Conservation (phyloP, 1,139 yeast species). For the Candida tetrigidarum region DNA sequence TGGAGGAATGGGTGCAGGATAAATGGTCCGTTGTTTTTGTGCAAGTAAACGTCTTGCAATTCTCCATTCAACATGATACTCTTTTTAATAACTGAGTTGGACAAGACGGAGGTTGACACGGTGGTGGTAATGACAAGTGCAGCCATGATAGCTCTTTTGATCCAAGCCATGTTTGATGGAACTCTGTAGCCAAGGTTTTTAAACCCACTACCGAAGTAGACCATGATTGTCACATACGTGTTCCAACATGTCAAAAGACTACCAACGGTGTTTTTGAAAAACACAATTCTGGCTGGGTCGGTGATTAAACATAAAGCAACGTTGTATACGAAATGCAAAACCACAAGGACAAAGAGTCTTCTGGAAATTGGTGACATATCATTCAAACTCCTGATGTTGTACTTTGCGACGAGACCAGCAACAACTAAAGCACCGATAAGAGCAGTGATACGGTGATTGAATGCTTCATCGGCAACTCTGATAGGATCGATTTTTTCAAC, state of each 20-base stretch:
- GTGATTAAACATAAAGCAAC: not conserved
- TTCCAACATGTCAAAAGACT: constrained; percentile 5
- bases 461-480: not conserved
- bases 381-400: constrained; percentile 1
- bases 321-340: constrained; percentile 1
- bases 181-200: constrained; percentile 6
- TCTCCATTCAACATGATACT: not conserved
- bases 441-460: constrained; percentile 5
- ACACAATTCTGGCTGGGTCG: constrained; percentile 1
- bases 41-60: constrained; percentile 1
- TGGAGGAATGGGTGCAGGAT: constrained; percentile 1
- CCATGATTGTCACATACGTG: constrained; percentile 7
- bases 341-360: constrained; percentile 5
- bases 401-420: constrained; percentile 5
- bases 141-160: constrained; percentile 1
- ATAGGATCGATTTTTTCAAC: constrained; percentile 4
- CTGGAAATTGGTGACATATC: constrained; percentile 5
- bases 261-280: constrained; percentile 1
- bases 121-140: constrained; percentile 1
- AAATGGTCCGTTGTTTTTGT: not conserved
- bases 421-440: constrained; percentile 5
- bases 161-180: constrained; percentile 5
- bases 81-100: constrained; percentile 1
- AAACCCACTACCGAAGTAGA: constrained; percentile 7
- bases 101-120: not conserved